Conservation (phyloP, 2,329 filamentous ascomycete genomes). For the Aspergillus pseudonomiae region DNA sequence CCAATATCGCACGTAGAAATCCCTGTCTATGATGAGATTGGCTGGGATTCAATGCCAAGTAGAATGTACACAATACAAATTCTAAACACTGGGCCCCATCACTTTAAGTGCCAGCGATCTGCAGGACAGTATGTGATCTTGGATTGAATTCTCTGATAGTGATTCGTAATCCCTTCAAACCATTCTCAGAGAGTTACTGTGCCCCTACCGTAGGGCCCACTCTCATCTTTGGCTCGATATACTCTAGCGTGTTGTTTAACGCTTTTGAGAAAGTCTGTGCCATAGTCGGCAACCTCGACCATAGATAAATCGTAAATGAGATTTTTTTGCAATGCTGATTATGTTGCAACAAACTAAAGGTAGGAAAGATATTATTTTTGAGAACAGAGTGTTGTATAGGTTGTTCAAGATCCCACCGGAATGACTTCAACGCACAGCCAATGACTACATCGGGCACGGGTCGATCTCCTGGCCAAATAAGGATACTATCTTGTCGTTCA, state of each 20-base stretch:
- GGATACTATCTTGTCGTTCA: not conserved
- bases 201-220: not conserved
- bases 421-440: not conserved
- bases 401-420: not conserved
- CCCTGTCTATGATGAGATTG: not conserved
- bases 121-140: not conserved
- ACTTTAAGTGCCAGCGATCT: not conserved
- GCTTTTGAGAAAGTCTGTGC: not conserved
- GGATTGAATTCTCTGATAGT: not conserved
- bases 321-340: no score
- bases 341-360: no score
- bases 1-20: not conserved
- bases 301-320: not conserved
- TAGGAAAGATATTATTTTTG: not conserved
- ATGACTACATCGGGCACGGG: not conserved
- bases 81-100: not conserved
- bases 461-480: not conserved
- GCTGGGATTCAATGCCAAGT: not conserved
- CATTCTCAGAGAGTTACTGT: not conserved
- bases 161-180: not conserved
- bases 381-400: not conserved
- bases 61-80: not conserved
- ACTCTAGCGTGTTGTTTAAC: not conserved
- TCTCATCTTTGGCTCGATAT: not conserved
- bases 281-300: no score